These are phyloP conservation scores for Dendrobium huoshanense DNA, from an alignment of 106 monocot species.

Conservation along the genomic window DNA sequence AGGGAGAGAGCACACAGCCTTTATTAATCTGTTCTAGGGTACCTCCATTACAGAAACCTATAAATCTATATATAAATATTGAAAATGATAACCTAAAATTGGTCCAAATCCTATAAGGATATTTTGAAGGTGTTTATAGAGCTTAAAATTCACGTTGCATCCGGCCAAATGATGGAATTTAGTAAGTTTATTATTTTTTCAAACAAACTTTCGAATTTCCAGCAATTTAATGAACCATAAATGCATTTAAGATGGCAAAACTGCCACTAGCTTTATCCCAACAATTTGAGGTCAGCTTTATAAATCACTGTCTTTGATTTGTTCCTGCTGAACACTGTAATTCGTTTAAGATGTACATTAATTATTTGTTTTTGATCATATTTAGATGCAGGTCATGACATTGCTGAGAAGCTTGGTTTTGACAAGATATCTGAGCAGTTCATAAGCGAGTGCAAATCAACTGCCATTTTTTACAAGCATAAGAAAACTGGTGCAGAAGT, in stretches of 20 bases:
- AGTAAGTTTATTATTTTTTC: background rate
- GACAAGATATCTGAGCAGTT: slow-evolving; percentile 82
- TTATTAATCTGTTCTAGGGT: too few species aligned
- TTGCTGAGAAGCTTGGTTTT: slow-evolving; percentile 76
- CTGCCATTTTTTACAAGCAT: slow-evolving; percentile 79
- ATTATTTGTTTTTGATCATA: slow-evolving; percentile 19
- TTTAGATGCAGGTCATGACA: slow-evolving; percentile 39
- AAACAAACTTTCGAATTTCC: background rate
- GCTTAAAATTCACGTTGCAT: background rate
- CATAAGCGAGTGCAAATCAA: slow-evolving; percentile 92
- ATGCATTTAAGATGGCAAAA: background rate
- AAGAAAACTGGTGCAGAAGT: slow-evolving; percentile 98
- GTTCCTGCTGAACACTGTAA: background rate
- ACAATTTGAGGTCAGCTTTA: background rate
- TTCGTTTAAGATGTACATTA: background rate
- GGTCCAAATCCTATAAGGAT: background rate
- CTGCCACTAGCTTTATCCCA: background rate
- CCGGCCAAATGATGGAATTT: too few species aligned
- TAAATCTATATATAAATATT: too few species aligned
- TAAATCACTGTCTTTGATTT: background rate
- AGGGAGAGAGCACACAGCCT: too few species aligned
- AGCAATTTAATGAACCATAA: background rate
- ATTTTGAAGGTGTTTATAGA: background rate
- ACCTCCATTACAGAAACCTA: too few species aligned
- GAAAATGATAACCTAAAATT: too few species aligned